Evolutionary conservation across 805 yeast species (phyloP), one percentile per base, ranked within the genome.

Genomic region (Suhomyces canberraensis): DNA sequence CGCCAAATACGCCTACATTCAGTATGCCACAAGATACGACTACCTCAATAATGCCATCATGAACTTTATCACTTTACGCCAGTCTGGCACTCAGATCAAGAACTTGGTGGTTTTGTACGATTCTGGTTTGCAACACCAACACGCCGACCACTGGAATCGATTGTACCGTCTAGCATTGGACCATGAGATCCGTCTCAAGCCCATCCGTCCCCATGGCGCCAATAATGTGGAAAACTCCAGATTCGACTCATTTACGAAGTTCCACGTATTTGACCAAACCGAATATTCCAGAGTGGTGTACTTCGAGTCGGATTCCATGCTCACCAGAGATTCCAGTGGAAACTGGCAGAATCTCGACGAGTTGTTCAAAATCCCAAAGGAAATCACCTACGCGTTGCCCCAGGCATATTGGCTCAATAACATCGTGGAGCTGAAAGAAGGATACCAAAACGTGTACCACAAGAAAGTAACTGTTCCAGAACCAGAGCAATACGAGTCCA

Each of bases 281-380:
- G 67, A 74, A 24, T 81, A 65, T 48, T 75, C 76, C 17, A 54
- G 82, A 31, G 51, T 81, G 13, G 66, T 81, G 11, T 79, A 70
- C 50, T 54, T 81, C 47, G 87, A 81, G 52, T 67, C 79, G 8
- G 86, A 80, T 56, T 69, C 80, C 2, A 54, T 66, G 45, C 46
- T 78, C 11, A 52, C 52, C 8, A 8, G 6, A 24, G 54, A 32
- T 11, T 33, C 29, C 18, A 33, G 33, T 19, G 38, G 31, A n/a
- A 25, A 32, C 13, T 20, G 18, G 33, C 39, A 19, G 29, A 54
- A 66, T 28, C 40, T 60, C 18, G 64, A 62, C 36, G 67, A 62
- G 40, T 41, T 62, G n/a, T 61, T 61, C 36, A 41, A 41, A 14
- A 29, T 61, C 3, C 63, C 64, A 0, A 33, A 36, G 11, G 51